Conservation (phyloP, 345 rosid genomes). For the Erodium maritimum region DNA sequence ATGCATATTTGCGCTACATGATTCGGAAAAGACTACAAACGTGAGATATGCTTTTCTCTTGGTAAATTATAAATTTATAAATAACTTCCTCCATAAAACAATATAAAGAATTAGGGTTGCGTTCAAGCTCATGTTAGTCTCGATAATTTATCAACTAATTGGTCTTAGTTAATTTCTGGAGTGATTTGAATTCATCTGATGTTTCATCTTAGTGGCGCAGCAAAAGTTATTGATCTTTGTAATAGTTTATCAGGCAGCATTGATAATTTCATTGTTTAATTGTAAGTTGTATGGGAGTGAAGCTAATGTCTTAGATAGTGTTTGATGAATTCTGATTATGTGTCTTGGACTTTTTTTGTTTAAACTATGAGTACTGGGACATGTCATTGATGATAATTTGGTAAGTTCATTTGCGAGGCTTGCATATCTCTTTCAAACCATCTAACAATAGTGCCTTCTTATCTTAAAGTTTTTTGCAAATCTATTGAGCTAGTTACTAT, state of each 20-base stretch:
- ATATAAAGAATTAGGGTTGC: not conserved
- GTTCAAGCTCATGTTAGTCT: not conserved
- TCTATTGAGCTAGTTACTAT: too few relatives aligned
- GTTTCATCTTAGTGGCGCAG: not conserved
- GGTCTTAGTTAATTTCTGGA: not conserved
- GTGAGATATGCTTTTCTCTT: conserved; percentile 19
- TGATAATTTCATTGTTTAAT: not conserved
- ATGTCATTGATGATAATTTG: too few relatives aligned
- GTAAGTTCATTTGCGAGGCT: too few relatives aligned
- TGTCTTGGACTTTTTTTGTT: too few relatives aligned
- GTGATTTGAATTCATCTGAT: not conserved
- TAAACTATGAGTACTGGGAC: too few relatives aligned
- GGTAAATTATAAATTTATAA: not conserved
- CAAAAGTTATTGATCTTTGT: not conserved
- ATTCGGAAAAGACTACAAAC: conserved; percentile 57
- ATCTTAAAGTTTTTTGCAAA: too few relatives aligned
- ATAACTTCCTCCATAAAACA: not conserved
- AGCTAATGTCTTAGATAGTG: too few relatives aligned
- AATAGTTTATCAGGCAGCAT: not conserved
- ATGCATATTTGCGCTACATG: conserved; percentile 60
- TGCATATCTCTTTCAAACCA: too few relatives aligned
- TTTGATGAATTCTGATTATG: too few relatives aligned
- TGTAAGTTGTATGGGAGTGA: not conserved
- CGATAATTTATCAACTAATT: not conserved
- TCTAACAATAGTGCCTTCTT: too few relatives aligned